Base-by-base conservation (phyloP, 2,329 filamentous ascomycete genomes). In the Microdochium trichocladiopsis region DNA sequence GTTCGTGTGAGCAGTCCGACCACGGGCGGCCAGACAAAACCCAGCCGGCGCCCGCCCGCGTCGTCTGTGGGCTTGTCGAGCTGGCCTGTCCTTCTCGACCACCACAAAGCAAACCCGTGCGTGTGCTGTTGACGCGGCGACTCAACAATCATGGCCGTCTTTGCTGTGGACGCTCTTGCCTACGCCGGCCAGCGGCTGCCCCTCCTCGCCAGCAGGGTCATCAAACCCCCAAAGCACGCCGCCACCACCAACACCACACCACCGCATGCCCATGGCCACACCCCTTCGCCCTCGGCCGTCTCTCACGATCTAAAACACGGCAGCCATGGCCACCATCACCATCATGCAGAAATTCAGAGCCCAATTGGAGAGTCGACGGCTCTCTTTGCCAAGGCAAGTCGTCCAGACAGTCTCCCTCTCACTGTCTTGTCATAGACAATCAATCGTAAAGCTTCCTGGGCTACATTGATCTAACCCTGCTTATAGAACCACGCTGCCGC, bases 401-500 rank as follows among this genome's bases (percentile, higher is more conserved):
- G 3, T 23, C 28, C 28, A 31, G 28, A 31, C 28, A 31, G n/a
- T 22, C 36, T 16, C 36, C 28, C 28, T 33, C 28, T 14, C 28
- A 9, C 28, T 33, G 8, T 14, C 14, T 8, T 33, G 28, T n/a
- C n/a, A n/a, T n/a, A n/a, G n/a, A n/a, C n/a, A n/a, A n/a, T n/a
- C n/a, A n/a, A n/a, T n/a, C n/a, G n/a, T n/a, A n/a, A n/a, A n/a
- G n/a, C n/a, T n/a, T n/a, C n/a, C n/a, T n/a, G n/a, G n/a, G n/a
- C n/a, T n/a, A n/a, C n/a, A n/a, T n/a, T n/a, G n/a, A n/a, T n/a
- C 41, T 45, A 23, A 45, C 36, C 10, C 18, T 45, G n/a, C 18
- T 6, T 22, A 22, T 47, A 62, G 60, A 58, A 52, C 45, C 50
- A 61, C 16, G 53, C 57, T 23, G 60, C 60, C 28, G 55, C 56